These are phyloP conservation scores for Talinum fruticosum DNA, from an alignment of 148 eudicot genomes.

Conservation along the genomic window DNA sequence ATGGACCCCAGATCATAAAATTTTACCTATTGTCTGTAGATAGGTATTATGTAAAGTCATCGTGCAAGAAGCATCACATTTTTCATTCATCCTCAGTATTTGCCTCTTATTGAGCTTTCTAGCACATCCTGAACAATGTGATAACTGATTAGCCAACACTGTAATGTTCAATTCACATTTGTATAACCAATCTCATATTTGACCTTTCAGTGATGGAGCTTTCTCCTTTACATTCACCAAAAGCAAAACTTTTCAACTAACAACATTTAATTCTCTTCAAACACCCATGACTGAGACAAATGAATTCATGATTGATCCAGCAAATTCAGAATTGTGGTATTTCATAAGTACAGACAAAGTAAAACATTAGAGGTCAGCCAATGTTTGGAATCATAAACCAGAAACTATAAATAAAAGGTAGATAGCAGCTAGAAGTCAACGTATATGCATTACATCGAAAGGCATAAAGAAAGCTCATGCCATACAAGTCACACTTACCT, in stretches of 20 bases:
- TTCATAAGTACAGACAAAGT: neutral
- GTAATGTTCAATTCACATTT: neutral
- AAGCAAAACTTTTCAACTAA: neutral
- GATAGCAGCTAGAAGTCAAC: neutral
- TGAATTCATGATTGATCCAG: neutral
- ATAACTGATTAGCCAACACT: no score
- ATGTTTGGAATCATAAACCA: slow-evolving; percentile 1
- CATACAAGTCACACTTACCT: neutral
- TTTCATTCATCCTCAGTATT: no score
- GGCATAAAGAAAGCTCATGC: neutral
- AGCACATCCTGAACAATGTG: no score
- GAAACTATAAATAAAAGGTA: neutral
- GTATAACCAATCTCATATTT: neutral
- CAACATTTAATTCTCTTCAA: no score
- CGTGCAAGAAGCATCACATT: no score
- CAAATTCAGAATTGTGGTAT: neutral
- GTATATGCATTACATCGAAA: neutral
- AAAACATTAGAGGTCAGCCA: neutral
- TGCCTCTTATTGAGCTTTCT: no score
- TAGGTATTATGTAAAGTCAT: no score
- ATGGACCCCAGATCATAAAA: no score
- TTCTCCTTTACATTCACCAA: neutral
- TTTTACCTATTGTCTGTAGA: no score
- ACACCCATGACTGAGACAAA: no score
- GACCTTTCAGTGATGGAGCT: neutral